These are phyloP conservation scores for Huntiella omanensis DNA, from an alignment of 2,329 filamentous ascomycete genomes.

Conservation along the genomic window DNA sequence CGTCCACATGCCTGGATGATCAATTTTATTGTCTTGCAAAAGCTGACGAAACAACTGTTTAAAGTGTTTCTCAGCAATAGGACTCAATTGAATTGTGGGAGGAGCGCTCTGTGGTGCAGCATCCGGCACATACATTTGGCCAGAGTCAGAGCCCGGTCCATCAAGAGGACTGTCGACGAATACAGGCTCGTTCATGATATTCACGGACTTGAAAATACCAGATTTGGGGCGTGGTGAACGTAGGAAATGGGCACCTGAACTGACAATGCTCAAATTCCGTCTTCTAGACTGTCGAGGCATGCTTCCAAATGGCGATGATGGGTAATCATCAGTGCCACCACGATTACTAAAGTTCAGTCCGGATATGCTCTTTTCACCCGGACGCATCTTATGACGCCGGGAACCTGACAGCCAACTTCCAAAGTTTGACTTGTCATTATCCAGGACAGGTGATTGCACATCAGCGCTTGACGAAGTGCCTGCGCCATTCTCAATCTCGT, in stretches of 20 bases:
- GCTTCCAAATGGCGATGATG: slow-evolving; percentile 15
- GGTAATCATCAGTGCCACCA: slow-evolving; percentile 46
- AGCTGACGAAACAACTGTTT: slow-evolving; percentile 70
- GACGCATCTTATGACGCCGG: slow-evolving; percentile 54
- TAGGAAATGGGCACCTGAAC: slow-evolving; percentile 45
- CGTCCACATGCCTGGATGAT: slow-evolving; percentile 64
- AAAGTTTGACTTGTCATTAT: slow-evolving; percentile 52
- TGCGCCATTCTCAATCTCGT: slow-evolving; percentile 79
- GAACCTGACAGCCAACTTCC: slow-evolving; percentile 52
- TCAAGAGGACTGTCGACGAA: slow-evolving; percentile 8
- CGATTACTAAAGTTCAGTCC: slow-evolving; percentile 51
- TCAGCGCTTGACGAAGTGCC: slow-evolving; percentile 31
- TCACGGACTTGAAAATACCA: slow-evolving; percentile 36
- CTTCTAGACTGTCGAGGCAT: slow-evolving; percentile 26
- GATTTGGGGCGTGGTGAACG: slow-evolving; percentile 53
- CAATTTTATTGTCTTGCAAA: slow-evolving; percentile 55
- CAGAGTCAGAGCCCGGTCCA: slow-evolving; percentile 4
- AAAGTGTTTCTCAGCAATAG: slow-evolving; percentile 74
- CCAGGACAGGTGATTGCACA: slow-evolving; percentile 36
- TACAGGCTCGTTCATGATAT: slow-evolving; percentile 29
- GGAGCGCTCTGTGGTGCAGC: slow-evolving; percentile 36
- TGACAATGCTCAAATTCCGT: slow-evolving; percentile 70
- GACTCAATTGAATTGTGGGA: slow-evolving; percentile 67
- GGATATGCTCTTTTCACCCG: slow-evolving; percentile 56
- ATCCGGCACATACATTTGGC: slow-evolving; percentile 5